A percentile compares a stretch with the other conserved stretches of the same genome.
phyloP scores from a whole-genome alignment of 2,329 filamentous ascomycete genomes.

The Curvularia sp. region DNA sequence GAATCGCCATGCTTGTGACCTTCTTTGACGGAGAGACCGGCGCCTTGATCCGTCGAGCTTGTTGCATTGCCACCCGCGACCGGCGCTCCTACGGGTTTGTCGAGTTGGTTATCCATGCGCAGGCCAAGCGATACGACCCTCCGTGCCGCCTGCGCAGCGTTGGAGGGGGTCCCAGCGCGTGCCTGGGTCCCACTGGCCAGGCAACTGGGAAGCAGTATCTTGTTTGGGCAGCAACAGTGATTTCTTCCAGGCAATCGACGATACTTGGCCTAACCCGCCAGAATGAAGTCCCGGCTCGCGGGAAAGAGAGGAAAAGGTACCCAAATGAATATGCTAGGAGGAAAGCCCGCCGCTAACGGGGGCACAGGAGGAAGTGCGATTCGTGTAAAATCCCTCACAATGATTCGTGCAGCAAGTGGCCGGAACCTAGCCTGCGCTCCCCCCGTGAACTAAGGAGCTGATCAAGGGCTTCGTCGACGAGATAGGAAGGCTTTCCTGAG shows the following conservation, averaged over 20 bases:
- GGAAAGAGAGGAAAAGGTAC: slow-evolving; percentile 20
- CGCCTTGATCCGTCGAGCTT: slow-evolving; percentile 9
- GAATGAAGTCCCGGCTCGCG: slow-evolving; percentile 22
- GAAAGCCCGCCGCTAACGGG: slow-evolving; percentile 14
- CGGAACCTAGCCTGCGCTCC: slow-evolving; percentile 36
- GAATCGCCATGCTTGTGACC: slow-evolving; percentile 16
- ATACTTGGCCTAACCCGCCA: slow-evolving; percentile 17
- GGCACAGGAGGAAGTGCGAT: slow-evolving; percentile 23
- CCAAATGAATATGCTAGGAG: slow-evolving; percentile 17
- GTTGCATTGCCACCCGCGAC: slow-evolving; percentile 19
- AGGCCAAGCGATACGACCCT: slow-evolving; percentile 17
- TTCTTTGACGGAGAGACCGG: slow-evolving; percentile 11
- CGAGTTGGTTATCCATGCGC: slow-evolving; percentile 17
- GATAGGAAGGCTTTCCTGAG: slow-evolving; percentile 22
- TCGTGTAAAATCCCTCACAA: slow-evolving; percentile 19
- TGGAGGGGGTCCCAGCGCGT: not conserved
- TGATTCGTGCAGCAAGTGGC: slow-evolving; percentile 26
- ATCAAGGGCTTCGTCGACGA: slow-evolving; percentile 21
- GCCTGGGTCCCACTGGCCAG: slow-evolving; percentile 14
- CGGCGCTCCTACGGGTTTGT: slow-evolving; percentile 13
- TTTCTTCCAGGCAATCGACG: slow-evolving; percentile 18
- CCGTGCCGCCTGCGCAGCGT: not conserved
- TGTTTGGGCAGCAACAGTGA: slow-evolving; percentile 15
- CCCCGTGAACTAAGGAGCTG: slow-evolving; percentile 40
- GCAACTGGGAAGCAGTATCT: slow-evolving; percentile 22